Base-by-base conservation (phyloP, 75 land plant species). In the Pseudotsuga menziesii region DNA sequence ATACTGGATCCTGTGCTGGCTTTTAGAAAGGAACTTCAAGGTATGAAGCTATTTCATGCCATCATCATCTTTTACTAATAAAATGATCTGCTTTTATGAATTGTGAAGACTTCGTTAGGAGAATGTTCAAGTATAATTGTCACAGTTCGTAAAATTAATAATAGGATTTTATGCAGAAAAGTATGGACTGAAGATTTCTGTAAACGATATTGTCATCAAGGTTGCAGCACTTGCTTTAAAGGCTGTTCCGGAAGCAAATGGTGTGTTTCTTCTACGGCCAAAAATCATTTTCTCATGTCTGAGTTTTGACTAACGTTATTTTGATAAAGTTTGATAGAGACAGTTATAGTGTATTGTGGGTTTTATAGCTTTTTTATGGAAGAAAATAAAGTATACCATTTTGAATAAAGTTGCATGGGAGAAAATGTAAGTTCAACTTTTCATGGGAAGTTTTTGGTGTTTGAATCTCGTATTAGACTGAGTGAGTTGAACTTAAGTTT, bases 191-290 rank as follows among this genome's bases (percentile, higher is more conserved):
- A 89, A 93, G 72, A 87, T 97, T 78, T 97, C 99, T 61, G 98
- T 97, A 58, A 97, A 97, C 84, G 99, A 94, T 77, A 89, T 97
- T 76, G 88, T 97, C 44, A 92, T 97, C 75, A 94, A 89, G 80
- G 98, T 91, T 63, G 93, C 91, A 54, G 99, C 96, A 52, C 75
- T 91, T 79, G 93, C 99, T 12, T 78, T 97, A 67, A 91, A 87
- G 60, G 85, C 82, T 77, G 99, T 92, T 4, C 94, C 98, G 36
- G 94, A 89, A 79, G 99, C 99, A 76, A 97, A 97, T 87, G 93
- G 99, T 97, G 83, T 77, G 52, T 39, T 69, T 39, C 17, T 20
- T 14, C n/a, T 69, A 5, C 0, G 5, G 5, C 41, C 5, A 5
- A 20, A 39, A 69, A 0, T 67, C 20, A 16, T 67, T 14, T 20